These are phyloP conservation scores for Ustulina deusta DNA, from an alignment of 2,329 filamentous ascomycete genomes.

Conservation along the genomic window DNA sequence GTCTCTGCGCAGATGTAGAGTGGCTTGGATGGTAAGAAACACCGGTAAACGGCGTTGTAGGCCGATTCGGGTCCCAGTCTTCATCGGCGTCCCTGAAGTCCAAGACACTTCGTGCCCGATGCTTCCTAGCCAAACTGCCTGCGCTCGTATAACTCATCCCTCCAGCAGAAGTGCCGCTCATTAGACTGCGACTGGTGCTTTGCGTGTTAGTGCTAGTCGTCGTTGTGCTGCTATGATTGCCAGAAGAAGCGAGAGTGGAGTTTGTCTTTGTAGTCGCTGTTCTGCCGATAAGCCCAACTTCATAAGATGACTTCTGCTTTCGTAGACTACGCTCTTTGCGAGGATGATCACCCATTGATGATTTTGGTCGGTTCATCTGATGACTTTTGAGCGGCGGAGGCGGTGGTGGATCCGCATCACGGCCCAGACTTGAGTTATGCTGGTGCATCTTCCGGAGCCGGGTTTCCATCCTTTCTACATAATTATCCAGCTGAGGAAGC, in stretches of 20 bases:
- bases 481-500: conserved; percentile 81
- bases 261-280: conserved; percentile 91
- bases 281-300: conserved; percentile 78
- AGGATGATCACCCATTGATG: conserved; percentile 63
- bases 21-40: conserved; percentile 95
- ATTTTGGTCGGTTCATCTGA: conserved; percentile 67
- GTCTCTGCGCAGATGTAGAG: conserved; percentile 66
- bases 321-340: conserved; percentile 63
- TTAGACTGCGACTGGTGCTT: conserved; percentile 84
- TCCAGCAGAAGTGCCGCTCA: conserved; percentile 92
- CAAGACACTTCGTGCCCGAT: conserved; percentile 74
- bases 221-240: conserved; percentile 75
- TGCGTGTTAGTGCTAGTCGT: conserved; percentile 77
- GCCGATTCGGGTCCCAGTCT: conserved; percentile 64
- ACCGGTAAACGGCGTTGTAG: conserved; percentile 76
- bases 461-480: conserved; percentile 92
- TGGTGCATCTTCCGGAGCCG: conserved; percentile 79
- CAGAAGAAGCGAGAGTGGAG: conserved; percentile 80
- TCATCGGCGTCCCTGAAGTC: conserved; percentile 66
- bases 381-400: conserved; percentile 61
- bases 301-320: conserved; percentile 81
- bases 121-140: conserved; percentile 87
- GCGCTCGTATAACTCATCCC: conserved; percentile 95
- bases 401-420: conserved; percentile 45
- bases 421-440: conserved; percentile 63